Conservation (phyloP, 371 early-diverging fungal genomes). For the Mortierella sp. region DNA sequence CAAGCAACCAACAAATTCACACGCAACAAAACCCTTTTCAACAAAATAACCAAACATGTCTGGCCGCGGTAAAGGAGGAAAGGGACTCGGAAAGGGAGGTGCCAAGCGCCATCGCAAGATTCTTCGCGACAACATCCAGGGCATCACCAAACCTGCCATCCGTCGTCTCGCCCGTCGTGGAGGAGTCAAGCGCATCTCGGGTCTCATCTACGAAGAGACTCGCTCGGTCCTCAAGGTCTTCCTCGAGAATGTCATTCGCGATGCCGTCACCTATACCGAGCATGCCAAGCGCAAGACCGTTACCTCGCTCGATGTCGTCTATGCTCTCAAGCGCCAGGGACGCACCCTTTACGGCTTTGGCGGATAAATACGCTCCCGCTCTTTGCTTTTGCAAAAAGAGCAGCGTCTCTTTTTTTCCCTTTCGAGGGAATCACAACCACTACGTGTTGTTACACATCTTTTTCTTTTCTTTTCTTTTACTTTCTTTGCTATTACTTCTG, state of each 20-base stretch:
- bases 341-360: constrained; percentile 65
- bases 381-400: neutral
- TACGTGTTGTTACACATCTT: neutral
- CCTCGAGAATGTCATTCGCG: constrained; percentile 98
- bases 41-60: constrained; percentile 58
- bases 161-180: constrained; percentile 99
- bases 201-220: constrained; percentile 99
- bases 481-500: neutral
- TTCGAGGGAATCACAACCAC: neutral
- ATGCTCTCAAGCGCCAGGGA: constrained; percentile 99
- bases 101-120: constrained; percentile 99
- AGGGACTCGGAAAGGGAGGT: constrained; percentile 97
- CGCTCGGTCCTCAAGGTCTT: constrained; percentile 97
- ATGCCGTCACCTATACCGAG: constrained; percentile 99
- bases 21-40: neutral
- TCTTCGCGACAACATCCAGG: constrained; percentile 98
- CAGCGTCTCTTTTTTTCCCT: neutral
- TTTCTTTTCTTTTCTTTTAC: neutral
- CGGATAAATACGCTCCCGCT: constrained; percentile 36
- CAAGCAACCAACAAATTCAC: neutral
- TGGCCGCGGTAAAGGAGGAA: constrained; percentile 98
- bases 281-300: constrained; percentile 99
- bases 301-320: constrained; percentile 95
- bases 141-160: constrained; percentile 99
- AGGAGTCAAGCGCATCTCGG: constrained; percentile 99